Conservation (phyloP, 257 asterid genomes). For the Pogostemon cablin region DNA sequence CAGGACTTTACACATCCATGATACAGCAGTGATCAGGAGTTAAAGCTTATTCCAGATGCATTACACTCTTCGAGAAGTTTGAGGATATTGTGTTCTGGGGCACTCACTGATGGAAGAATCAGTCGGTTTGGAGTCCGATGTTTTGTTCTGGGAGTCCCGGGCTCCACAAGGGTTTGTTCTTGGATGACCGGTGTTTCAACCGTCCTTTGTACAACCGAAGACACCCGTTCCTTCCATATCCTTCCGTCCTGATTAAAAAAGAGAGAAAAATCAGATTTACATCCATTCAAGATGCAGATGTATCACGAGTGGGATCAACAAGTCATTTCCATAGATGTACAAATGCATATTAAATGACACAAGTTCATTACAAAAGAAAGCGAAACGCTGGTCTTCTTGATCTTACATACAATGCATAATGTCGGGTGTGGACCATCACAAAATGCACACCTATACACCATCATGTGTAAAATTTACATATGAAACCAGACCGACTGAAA, state of each 20-base stretch:
- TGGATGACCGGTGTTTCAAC: constrained; percentile 50
- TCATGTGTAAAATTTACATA: too few species aligned
- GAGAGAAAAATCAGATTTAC: not conserved
- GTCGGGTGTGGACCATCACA: too few species aligned
- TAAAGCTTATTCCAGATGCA: constrained; percentile 41
- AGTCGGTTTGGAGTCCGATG: constrained; percentile 57
- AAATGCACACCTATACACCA: too few species aligned
- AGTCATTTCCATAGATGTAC: too few species aligned
- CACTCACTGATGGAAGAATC: constrained; percentile 57
- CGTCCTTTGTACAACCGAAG: constrained; percentile 54
- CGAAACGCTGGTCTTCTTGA: too few species aligned
- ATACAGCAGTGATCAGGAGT: constrained; percentile 19
- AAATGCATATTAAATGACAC: too few species aligned
- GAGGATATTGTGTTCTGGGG: constrained; percentile 57
- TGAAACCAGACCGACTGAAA: too few species aligned
- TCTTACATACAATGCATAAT: too few species aligned
- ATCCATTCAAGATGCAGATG: too few species aligned
- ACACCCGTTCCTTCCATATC: constrained; percentile 93
- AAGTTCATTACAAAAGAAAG: too few species aligned
- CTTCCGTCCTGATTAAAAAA: constrained; percentile 70
- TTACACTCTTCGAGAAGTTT: constrained; percentile 55
- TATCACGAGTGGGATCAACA: too few species aligned
- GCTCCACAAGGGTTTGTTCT: constrained; percentile 37
- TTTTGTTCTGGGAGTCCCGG: constrained; percentile 46
- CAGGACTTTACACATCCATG: constrained; percentile 28